These are phyloP conservation scores for Terfezia claveryi DNA, from an alignment of 495 filamentous ascomycete species.

Conservation along the genomic window DNA sequence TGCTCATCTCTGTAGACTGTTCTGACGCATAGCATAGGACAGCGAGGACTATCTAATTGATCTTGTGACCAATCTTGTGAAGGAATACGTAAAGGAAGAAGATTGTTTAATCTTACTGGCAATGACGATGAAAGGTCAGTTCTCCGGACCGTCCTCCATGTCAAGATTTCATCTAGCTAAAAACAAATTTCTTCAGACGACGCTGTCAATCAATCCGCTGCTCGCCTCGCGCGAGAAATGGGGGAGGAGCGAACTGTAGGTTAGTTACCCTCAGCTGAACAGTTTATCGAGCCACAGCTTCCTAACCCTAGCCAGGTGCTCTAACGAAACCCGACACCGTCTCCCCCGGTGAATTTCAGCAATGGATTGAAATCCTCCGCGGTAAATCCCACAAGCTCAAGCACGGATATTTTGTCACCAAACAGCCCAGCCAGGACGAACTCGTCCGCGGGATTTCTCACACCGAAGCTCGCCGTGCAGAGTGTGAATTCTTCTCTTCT, in stretches of 20 bases:
- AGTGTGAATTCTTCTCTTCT: constrained; percentile 22
- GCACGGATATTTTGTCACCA: constrained; percentile 28
- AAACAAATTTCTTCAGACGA: constrained; percentile 10
- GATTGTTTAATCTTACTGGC: constrained; percentile 20
- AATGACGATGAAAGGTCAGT: constrained; percentile 17
- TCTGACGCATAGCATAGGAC: constrained; percentile 4
- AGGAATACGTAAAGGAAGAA: constrained; percentile 15
- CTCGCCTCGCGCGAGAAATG: constrained; percentile 13
- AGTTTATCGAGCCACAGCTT: background rate
- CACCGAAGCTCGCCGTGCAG: constrained; percentile 20
- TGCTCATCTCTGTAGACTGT: background rate
- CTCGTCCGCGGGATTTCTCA: constrained; percentile 21
- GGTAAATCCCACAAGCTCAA: constrained; percentile 20
- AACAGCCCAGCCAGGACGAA: constrained; percentile 24
- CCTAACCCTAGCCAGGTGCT: constrained; percentile 19
- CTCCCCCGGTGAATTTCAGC: constrained; percentile 12
- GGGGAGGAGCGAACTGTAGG: constrained; percentile 20
- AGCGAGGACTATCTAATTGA: constrained; percentile 18
- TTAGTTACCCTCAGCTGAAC: background rate
- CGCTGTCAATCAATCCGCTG: constrained; percentile 19
- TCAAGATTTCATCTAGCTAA: too few species aligned
- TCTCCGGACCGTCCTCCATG: too few species aligned
- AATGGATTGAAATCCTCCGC: constrained; percentile 20
- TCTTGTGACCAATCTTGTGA: constrained; percentile 12
- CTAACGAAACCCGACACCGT: constrained; percentile 30